Conservation (phyloP, 306 rosid species). For the Castanopsis chinensis region DNA sequence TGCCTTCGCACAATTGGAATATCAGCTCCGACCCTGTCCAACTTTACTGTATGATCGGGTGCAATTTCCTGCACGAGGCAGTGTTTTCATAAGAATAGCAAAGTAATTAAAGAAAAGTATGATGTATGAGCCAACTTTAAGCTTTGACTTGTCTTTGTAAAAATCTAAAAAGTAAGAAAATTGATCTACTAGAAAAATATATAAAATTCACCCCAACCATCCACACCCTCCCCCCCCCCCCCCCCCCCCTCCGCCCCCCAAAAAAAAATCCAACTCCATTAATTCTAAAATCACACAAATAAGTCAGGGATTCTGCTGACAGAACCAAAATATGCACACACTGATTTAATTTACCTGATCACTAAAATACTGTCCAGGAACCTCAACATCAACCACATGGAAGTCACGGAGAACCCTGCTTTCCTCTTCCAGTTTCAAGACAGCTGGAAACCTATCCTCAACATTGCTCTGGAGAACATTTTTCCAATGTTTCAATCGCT, state of each 20-base stretch:
- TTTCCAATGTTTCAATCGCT: constrained; percentile 94
- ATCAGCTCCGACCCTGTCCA: constrained; percentile 97
- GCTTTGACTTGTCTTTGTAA: background rate
- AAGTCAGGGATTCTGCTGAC: background rate
- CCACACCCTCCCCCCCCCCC: background rate
- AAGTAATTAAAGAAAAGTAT: constrained; percentile 10
- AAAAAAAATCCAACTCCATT: background rate
- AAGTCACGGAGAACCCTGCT: constrained; percentile 95
- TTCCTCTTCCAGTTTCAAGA: constrained; percentile 95
- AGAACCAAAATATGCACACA: background rate
- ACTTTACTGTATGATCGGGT: constrained; percentile 91
- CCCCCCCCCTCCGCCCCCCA: background rate
- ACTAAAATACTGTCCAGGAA: constrained; percentile 94
- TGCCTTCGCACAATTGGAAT: constrained; percentile 97
- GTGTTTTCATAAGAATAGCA: constrained; percentile 26
- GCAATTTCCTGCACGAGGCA: constrained; percentile 73
- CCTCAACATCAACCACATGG: constrained; percentile 99
- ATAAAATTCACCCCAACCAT: background rate
- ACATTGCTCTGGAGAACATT: constrained; percentile 97
- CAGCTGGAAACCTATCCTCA: constrained; percentile 98
- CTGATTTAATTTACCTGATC: constrained; percentile 69
- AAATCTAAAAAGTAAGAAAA: background rate
- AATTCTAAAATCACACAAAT: background rate
- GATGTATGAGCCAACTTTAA: background rate
- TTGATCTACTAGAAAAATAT: background rate